A percentile compares a stretch with the other conserved stretches of the same genome.
These are phyloP conservation scores for Panaeolus cyanescens DNA, from an alignment of 768 basidiomycete species.

Conservation along the genomic window DNA sequence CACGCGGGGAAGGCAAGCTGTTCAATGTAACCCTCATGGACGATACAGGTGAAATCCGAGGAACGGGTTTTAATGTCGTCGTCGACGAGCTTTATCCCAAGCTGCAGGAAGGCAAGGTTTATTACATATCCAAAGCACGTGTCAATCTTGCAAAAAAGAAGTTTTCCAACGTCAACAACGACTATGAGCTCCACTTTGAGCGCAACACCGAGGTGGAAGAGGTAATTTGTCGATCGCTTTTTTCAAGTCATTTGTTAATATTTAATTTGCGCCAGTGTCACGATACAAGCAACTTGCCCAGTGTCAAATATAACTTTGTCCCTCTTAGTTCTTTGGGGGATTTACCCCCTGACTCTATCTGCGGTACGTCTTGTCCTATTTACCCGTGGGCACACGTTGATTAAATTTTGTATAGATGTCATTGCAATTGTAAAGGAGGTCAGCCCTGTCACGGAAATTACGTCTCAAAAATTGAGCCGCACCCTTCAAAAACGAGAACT, in stretches of 20 bases:
- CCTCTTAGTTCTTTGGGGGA: slow-evolving; percentile 61
- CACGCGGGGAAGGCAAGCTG: slow-evolving; percentile 90
- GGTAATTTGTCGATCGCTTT: slow-evolving; percentile 44
- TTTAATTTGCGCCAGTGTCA: slow-evolving; percentile 57
- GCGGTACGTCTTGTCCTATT: slow-evolving; percentile 51
- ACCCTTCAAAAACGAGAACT: slow-evolving; percentile 90
- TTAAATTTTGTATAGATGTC: slow-evolving; percentile 65
- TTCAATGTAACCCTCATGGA: slow-evolving; percentile 95
- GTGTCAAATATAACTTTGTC: slow-evolving; percentile 83
- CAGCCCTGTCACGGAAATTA: slow-evolving; percentile 67
- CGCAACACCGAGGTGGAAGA: slow-evolving; percentile 83
- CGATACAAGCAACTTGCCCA: slow-evolving; percentile 75
- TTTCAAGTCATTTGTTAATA: not conserved
- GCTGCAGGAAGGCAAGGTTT: slow-evolving; percentile 90
- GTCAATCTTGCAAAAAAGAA: slow-evolving; percentile 97
- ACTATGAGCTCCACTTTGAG: slow-evolving; percentile 92
- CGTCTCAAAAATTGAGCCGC: slow-evolving; percentile 65
- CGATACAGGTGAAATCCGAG: slow-evolving; percentile 89
- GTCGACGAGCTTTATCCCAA: slow-evolving; percentile 85
- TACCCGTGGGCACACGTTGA: slow-evolving; percentile 10
- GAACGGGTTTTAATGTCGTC: slow-evolving; percentile 85
- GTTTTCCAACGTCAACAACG: slow-evolving; percentile 86
- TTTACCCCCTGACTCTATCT: slow-evolving; percentile 76
- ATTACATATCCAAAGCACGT: slow-evolving; percentile 86
- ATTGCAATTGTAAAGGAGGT: slow-evolving; percentile 85